Percentiles rank a stretch among this genome's conserved stretches.
phyloP scores from a whole-genome alignment of 805 yeast genomes.

The Lipomyces anomalus region DNA sequence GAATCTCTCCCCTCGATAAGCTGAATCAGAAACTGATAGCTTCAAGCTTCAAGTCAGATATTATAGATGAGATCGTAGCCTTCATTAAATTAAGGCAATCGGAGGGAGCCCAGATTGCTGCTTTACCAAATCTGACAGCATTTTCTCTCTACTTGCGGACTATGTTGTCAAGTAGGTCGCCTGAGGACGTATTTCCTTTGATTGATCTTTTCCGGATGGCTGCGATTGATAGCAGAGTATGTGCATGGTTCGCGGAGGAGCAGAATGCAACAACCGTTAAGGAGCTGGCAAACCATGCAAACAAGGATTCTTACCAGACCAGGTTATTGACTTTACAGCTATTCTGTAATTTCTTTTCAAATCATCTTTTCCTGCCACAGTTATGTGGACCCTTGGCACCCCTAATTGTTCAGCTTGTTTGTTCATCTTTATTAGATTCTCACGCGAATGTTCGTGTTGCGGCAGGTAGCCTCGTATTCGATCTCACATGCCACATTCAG shows the following conservation, averaged over 20 bases:
- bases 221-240: conserved; percentile 22
- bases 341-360: conserved; percentile 21
- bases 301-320: conserved; percentile 16
- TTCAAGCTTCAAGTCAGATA: conserved; percentile 5
- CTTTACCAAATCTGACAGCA: conserved; percentile 20
- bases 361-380: conserved; percentile 13
- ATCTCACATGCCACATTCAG: conserved; percentile 17
- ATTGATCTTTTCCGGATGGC: conserved; percentile 27
- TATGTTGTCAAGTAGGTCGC: neutral
- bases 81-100: conserved; percentile 15
- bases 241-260: conserved; percentile 28
- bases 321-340: conserved; percentile 25
- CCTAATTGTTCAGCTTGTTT: conserved; percentile 9
- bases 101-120: conserved; percentile 14
- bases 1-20: conserved; percentile 26
- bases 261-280: conserved; percentile 9
- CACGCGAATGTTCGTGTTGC: conserved; percentile 24
- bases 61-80: conserved; percentile 7
- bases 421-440: conserved; percentile 14
- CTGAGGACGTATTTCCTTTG: conserved; percentile 21
- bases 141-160: conserved; percentile 4
- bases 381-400: conserved; percentile 9
- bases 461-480: conserved; percentile 24
- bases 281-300: conserved; percentile 8
- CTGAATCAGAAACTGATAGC: conserved; percentile 1